Evolutionary conservation across 352 stramenopile genomes (phyloP).

Genomic region (Peronospora belbahrii): DNA sequence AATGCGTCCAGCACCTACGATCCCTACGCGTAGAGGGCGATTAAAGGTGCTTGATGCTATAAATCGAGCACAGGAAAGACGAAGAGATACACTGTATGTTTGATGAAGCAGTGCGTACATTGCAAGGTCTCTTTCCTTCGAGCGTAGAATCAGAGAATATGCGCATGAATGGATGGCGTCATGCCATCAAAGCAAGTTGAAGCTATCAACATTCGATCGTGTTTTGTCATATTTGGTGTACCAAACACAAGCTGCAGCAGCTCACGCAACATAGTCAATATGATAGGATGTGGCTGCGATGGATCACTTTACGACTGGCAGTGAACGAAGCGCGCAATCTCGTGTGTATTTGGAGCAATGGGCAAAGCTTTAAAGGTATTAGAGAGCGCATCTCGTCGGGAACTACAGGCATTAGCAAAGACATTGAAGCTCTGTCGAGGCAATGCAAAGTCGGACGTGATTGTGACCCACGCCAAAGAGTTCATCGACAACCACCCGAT

Average conservation of each 20-base stretch:
- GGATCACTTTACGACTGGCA: constrained; percentile 9
- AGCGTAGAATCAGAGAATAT: no score
- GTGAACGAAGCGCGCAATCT: constrained; percentile 15
- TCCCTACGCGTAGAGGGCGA: constrained; percentile 44
- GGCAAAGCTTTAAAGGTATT: constrained; percentile 21
- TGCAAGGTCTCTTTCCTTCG: no score
- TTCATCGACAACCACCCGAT: constrained; percentile 33
- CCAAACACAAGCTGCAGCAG: not conserved
- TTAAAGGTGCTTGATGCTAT: constrained; percentile 11
- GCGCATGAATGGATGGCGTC: no score
- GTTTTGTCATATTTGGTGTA: constrained; percentile 14
- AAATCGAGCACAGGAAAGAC: constrained; percentile 5
- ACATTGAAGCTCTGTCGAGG: constrained; percentile 54
- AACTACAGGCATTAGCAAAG: constrained; percentile 57
- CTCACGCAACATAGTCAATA: constrained; percentile 6
- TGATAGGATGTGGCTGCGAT: not conserved
- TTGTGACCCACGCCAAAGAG: constrained; percentile 35
- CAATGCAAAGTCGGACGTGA: constrained; percentile 65
- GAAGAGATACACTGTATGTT: constrained; percentile 1
- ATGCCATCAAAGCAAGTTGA: no score
- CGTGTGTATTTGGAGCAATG: no score
- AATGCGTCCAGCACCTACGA: constrained; percentile 66
- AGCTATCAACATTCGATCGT: no score
- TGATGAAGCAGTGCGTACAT: constrained; percentile 9
- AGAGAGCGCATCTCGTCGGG: constrained; percentile 40